These are phyloP conservation scores for Isabelozyma rhagii DNA, from an alignment of 805 yeast genomes.

Conservation along the genomic window DNA sequence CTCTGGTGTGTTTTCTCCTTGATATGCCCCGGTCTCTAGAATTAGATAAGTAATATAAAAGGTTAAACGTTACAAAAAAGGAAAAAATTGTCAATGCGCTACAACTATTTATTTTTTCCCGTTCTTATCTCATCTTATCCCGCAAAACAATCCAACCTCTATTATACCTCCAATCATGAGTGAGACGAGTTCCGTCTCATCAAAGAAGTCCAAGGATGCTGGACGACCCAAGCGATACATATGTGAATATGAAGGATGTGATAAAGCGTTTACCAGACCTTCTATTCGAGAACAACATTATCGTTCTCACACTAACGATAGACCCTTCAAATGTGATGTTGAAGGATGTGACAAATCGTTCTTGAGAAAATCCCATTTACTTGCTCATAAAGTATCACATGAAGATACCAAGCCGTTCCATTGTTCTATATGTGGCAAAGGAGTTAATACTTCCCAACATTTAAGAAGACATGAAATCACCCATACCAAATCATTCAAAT, in stretches of 20 bases:
- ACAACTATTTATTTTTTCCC: not conserved
- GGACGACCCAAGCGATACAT: conserved; percentile 54
- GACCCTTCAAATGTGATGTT: conserved; percentile 67
- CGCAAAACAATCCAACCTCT: not conserved
- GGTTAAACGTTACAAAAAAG: no score
- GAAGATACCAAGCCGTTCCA: conserved; percentile 61
- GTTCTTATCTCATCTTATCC: not conserved
- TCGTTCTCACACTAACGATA: conserved; percentile 73
- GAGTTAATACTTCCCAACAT: conserved; percentile 78
- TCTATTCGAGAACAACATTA: conserved; percentile 78
- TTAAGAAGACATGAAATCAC: conserved; percentile 78
- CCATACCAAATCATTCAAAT: conserved; percentile 63
- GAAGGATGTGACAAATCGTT: conserved; percentile 62
- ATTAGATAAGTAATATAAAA: no score
- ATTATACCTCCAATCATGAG: conserved; percentile 2
- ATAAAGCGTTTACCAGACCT: conserved; percentile 76
- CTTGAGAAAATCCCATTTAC: conserved; percentile 73
- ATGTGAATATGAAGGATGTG: conserved; percentile 68
- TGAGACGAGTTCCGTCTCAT: conserved; percentile 11
- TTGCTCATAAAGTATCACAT: conserved; percentile 73
- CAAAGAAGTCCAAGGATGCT: conserved; percentile 14
- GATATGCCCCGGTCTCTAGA: no score
- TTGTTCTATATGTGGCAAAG: conserved; percentile 77
- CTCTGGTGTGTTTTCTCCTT: no score
- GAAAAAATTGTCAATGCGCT: no score